Base-by-base conservation (phyloP, 2,329 filamentous ascomycete genomes). In the Fusarium kyushuense region DNA sequence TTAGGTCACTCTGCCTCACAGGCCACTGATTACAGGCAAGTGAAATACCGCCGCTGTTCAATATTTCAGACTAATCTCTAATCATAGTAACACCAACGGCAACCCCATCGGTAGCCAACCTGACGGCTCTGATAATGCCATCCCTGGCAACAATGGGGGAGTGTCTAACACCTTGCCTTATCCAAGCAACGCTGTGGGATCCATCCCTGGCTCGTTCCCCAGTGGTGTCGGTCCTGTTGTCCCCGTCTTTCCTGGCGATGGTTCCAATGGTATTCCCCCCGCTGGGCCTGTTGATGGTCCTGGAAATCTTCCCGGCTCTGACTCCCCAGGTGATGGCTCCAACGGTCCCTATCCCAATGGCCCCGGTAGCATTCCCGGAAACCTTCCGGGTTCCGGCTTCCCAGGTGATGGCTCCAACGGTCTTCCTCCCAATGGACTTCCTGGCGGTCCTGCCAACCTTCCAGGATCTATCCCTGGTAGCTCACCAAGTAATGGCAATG, bases 1-100 rank as follows among this genome's bases (percentile, higher is more conserved):
- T 53, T 81, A 51, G 69, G 75, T 11, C 65, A 71, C 32, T 72
- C 75, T 46, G 65, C 72, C 42, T 78, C 76, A n/a, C 77, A 78
- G 53, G 72, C 75, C 32, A 74, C 74, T 35, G 71, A 70, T 43
- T 75, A 77, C 30, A 73, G 73, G 81, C 79, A 73, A 76, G 77
- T 64, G 17, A 13, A 40, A 43, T 29, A 9, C 6, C 23, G 30
- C 23, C 21, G 6, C 27, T 48, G 16, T 32, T 47, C 11, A 40
- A 47, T 17, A 46, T 14, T 23, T 35, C 32, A 41, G 32, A 56
- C 59, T 71, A 14, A 74, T 48, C 19, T 42, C 36, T 5, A 13
- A 35, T 36, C 27, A 51, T 25, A 74, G 71, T 38, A 54, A 55
- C 41, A 40, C 63, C 41, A 63, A 53, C 17, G 63, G 52, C 7